Percentiles rank a stretch among this genome's conserved stretches.
phyloP scores from a whole-genome alignment of 495 filamentous ascomycete genomes.

The Tuber aestivum region DNA sequence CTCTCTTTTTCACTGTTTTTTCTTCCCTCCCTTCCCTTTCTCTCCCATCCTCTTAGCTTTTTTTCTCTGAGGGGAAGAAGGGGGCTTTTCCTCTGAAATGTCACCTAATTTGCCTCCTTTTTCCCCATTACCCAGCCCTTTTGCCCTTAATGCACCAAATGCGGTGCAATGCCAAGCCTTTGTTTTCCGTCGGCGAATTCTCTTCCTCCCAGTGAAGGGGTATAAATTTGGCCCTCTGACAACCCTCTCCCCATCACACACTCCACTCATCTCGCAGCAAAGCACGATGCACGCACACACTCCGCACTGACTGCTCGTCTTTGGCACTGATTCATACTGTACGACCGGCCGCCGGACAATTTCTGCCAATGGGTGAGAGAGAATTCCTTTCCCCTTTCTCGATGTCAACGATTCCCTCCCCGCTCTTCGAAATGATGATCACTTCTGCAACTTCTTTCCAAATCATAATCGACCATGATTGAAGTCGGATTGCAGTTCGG shows the following conservation, averaged over 20 bases:
- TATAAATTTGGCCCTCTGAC: conserved; percentile 11
- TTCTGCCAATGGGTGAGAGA: conserved; percentile 14
- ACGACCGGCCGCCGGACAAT: not conserved
- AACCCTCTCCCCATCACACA: not conserved
- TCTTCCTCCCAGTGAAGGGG: not conserved
- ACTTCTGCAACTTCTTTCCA: conserved; percentile 43
- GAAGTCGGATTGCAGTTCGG: conserved; percentile 41
- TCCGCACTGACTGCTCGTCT: not conserved
- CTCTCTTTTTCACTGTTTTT: conserved; percentile 24
- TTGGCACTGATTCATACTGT: not conserved
- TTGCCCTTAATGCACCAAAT: conserved; percentile 15
- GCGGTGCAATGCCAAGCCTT: not conserved
- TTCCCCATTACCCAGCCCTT: not conserved
- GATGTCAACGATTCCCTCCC: not conserved
- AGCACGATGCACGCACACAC: not conserved
- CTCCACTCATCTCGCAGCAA: conserved; percentile 11
- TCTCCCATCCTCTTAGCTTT: not conserved
- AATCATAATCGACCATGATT: conserved; percentile 43
- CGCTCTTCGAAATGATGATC: conserved; percentile 39
- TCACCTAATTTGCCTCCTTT: conserved; percentile 32
- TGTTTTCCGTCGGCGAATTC: conserved; percentile 34
- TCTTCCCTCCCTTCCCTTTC: conserved; percentile 30
- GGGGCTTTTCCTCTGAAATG: conserved; percentile 10
- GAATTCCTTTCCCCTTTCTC: not conserved
- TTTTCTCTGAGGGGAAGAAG: not conserved